A percentile compares a stretch with the other conserved stretches of the same genome.
Evolutionary conservation across 495 filamentous ascomycete species (phyloP).

Genomic region (Annulohypoxylon nitens): DNA sequence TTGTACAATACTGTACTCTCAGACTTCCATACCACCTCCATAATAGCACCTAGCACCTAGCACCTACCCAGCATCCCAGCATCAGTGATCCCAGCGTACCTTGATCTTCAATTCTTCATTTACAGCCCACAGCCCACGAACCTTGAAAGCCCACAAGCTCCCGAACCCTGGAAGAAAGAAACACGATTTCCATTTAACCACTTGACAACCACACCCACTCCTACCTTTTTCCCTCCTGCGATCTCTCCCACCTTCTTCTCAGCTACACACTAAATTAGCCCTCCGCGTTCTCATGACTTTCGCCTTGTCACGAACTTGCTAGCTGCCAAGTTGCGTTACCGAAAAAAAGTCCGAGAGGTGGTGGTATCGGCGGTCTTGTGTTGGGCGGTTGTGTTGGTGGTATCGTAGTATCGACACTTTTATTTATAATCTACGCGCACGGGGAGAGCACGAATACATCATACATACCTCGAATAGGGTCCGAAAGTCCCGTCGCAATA

Average conservation of each 20-base stretch:
- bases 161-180: slow-evolving; percentile 36
- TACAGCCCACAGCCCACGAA: slow-evolving; percentile 46
- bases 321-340: slow-evolving; percentile 27
- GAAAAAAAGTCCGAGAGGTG: slow-evolving; percentile 18
- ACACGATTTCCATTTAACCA: slow-evolving; percentile 43
- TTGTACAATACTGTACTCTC: too few relatives aligned
- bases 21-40: background rate
- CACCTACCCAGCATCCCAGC: background rate
- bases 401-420: slow-evolving; percentile 2
- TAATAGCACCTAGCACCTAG: background rate
- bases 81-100: background rate
- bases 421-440: slow-evolving; percentile 23
- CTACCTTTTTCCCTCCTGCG: slow-evolving; percentile 10
- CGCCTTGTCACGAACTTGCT: slow-evolving; percentile 27
- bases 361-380: background rate
- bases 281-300: slow-evolving; percentile 38
- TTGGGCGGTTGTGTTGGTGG: background rate
- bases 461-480: slow-evolving; percentile 5
- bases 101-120: slow-evolving; percentile 45
- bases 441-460: slow-evolving; percentile 2
- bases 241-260: slow-evolving; percentile 27
- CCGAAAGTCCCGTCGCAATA: slow-evolving; percentile 6
- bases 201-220: slow-evolving; percentile 46
- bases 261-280: slow-evolving; percentile 16
- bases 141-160: slow-evolving; percentile 29